These are phyloP conservation scores for Sporisorium iseilematis-ciliati DNA, from an alignment of 1,284 basidiomycete species.

Conservation along the genomic window DNA sequence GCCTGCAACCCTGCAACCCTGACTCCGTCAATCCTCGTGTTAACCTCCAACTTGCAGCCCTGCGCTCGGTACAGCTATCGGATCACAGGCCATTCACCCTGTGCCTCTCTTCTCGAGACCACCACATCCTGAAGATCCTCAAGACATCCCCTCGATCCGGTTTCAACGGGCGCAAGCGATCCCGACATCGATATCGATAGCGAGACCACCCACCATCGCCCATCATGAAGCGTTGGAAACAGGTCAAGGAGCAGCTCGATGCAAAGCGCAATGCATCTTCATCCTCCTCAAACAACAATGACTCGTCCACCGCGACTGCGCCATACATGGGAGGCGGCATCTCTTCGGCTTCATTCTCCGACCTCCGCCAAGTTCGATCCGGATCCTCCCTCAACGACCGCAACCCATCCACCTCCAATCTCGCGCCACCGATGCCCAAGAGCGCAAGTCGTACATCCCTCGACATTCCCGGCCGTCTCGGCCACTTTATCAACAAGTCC, in stretches of 20 bases:
- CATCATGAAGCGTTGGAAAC: constrained; percentile 42
- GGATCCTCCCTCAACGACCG: not conserved
- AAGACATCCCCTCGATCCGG: not conserved
- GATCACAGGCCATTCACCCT: too few relatives aligned
- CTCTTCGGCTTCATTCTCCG: constrained; percentile 39
- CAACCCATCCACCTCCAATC: constrained; percentile 24
- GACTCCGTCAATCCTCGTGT: not conserved
- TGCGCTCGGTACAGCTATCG: constrained; percentile 3
- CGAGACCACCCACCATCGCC: not conserved
- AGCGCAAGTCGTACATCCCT: constrained; percentile 44
- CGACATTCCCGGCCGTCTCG: constrained; percentile 43
- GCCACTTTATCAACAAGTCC: constrained; percentile 40
- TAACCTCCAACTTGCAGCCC: not conserved
- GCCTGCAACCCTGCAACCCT: not conserved
- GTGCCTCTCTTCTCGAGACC: not conserved
- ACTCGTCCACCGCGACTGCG: constrained; percentile 2
- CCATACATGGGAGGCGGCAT: constrained; percentile 42
- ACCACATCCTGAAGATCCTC: constrained; percentile 5
- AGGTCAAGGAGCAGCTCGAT: constrained; percentile 46
- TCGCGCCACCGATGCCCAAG: constrained; percentile 32
- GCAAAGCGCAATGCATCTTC: constrained; percentile 36
- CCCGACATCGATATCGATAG: too few relatives aligned
- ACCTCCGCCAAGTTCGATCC: constrained; percentile 28
- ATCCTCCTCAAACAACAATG: constrained; percentile 10
- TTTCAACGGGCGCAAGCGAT: not conserved